Evolutionary conservation across 2,329 filamentous ascomycete genomes (phyloP), one percentile per base, ranked within the genome.

Genomic region (Aspergillus sp.): DNA sequence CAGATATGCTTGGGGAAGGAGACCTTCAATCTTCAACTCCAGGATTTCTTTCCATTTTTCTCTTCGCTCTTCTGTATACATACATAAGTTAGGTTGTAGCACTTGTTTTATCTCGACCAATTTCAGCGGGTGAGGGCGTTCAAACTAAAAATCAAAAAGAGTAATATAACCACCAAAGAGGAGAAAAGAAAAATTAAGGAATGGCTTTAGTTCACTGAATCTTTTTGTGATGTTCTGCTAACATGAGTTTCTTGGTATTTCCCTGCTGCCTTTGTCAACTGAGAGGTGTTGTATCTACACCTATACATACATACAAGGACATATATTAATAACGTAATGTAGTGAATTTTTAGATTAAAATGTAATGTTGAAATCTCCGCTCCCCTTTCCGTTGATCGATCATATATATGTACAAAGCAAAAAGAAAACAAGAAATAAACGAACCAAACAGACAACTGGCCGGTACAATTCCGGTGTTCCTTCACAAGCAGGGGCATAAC

Each of bases 391-490:
- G 25, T 11, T 8, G 7, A 27, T 17, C 50, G 15, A 27, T 30
- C 49, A 42, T 62, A 61, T 60, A 42, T 62, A 61, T 60, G 44
- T 49, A 60, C 57, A 62, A 30, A 50, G 23, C 15, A 50, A 32
- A 11, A 32, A n/a, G 4, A 49, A 25, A 48, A n/a, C 13, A 49
- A 27, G 15, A 50, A 27, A 17, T 13, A 10, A 13, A 44, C 5
- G 10, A 44, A 21, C 10, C 11, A 42, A 44, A 23, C 41, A 44
- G 17, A 44, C 32, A 50, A 19, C 25, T n/a, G 23, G 47, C 47
- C 47, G 8, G 23, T 36, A 42, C 42, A 15, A 11, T 36, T 36
- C 42, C 11, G 38, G 42, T 52, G 47, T 25, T n/a, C 55, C 50
- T 41, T 36, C 27, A 21, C 13, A 41, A 42, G 47, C 36, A 15